Evolutionary conservation across 1,284 basidiomycete species (phyloP), one percentile per base, ranked within the genome.

Genomic region (Anthracocystis walkeri): DNA sequence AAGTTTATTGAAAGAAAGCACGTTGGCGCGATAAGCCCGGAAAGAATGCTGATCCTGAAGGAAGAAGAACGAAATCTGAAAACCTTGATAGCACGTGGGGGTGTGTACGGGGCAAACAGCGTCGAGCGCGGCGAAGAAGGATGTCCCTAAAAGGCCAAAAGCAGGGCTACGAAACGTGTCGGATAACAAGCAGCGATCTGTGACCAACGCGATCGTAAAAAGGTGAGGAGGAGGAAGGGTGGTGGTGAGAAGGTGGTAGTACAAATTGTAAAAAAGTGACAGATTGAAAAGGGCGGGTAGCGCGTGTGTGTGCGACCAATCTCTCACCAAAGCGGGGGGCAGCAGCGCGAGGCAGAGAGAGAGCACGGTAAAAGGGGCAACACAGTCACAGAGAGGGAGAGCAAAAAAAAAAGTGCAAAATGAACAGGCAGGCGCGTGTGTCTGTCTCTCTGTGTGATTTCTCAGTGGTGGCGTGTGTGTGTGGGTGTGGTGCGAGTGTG

Each of bases 241-340:
- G 23, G 33, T 16, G 27, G 25, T 5, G 35, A 48, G 18, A 25
- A 21, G 16, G 56, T 41, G 45, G 45, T 18, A 49, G 27, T 2
- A 27, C n/a, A 29, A 29, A 6, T 29, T 7, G 31, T 7, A 25
- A 16, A 35, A 59, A 52, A 52, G 58, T 59, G 55, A 64, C 31
- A 64, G 42, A 51, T 41, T 42, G 23, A 46, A n/a, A 38, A 33
- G 41, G 40, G 57, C 25, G 56, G 23, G 58, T 38, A 38, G 54
- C 48, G 53, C 40, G 45, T 48, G 60, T 49, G 50, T 16, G 29
- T 38, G 51, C 33, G 35, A 52, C 20, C 38, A 21, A 4, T 42
- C 41, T 20, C 41, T 21, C n/a, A 20, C 29, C n/a, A 49, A 49
- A 49, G 48, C 29, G 48, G 27, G 48, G 29, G 46, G n/a, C 6